Evolutionary conservation across 1,284 basidiomycete species (phyloP), one percentile per base, ranked within the genome.

Genomic region (Marasmius fiardii): DNA sequence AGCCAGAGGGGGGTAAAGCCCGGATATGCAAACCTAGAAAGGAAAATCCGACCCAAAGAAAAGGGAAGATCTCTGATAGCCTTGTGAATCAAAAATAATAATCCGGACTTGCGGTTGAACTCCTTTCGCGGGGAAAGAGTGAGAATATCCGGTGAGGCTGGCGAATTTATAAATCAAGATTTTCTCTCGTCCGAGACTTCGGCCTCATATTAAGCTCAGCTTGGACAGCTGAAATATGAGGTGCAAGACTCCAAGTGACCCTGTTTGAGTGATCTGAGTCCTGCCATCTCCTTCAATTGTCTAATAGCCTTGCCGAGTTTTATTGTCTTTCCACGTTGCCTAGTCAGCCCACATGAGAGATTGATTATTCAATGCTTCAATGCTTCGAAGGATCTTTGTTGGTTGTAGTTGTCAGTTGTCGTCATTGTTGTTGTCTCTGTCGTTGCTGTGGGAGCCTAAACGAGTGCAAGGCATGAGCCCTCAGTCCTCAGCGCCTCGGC

Each of bases 1-100:
- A 47, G 20, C 44, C 28, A 16, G 20, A 47, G 56, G 44, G 35
- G 61, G 49, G 50, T 54, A 59, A 43, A 59, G 57, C 59, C 51
- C 48, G 52, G 53, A 53, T 20, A 6, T 8, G n/a, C 20, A 58
- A 51, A 55, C 66, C 65, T 49, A 61, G 65, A 71, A 69, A 71
- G 71, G 73, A 65, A 74, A 63, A 54, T 52, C 51, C 41, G 71
- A 69, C 65, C 73, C 73, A 61, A 64, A 50, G 44, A 37, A 33
- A 51, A 51, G 47, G 49, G 34, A 43, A 51, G 39, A 33, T 31
- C 26, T 26, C 14, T 49, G n/a, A 23, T 23, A 45, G n/a, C 8
- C 26, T 28, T 24, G 44, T 23, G 24, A 45, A 45, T 8, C n/a
- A 26, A n/a, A 49, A 49, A 12, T 16, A 41, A n/a, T n/a, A n/a